Evolutionary conservation across 352 stramenopile genomes (phyloP).

Genomic region (Phytopythium aichiense): DNA sequence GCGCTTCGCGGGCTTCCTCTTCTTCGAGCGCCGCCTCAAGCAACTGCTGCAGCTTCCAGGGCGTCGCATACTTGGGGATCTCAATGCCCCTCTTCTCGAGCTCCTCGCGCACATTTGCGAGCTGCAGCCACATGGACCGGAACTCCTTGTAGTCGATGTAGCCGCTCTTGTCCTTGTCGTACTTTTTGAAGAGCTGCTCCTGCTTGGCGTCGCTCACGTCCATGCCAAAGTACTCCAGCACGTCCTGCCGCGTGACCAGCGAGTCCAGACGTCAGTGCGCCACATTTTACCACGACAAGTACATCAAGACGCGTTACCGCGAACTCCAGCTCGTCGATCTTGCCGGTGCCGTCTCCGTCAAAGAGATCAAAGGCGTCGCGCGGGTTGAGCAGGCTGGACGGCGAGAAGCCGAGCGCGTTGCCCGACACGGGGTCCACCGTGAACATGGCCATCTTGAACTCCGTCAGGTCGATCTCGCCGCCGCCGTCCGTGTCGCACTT

Average conservation of each 20-base stretch:
- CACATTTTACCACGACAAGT: not conserved
- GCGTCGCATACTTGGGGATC: conserved; percentile 84
- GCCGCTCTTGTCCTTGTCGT: conserved; percentile 89
- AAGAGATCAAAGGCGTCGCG: conserved; percentile 92
- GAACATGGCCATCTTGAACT: conserved; percentile 94
- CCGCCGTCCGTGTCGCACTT: conserved; percentile 88
- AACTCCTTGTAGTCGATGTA: conserved; percentile 95
- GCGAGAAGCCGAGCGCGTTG: conserved; percentile 77
- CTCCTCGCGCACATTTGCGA: conserved; percentile 79
- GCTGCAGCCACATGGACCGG: conserved; percentile 87
- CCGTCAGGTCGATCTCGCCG: conserved; percentile 90
- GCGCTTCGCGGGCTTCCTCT: conserved; percentile 84
- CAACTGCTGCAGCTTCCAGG: conserved; percentile 75
- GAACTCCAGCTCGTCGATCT: conserved; percentile 93
- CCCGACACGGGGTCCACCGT: conserved; percentile 84
- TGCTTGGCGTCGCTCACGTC: conserved; percentile 87
- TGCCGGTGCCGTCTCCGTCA: conserved; percentile 83
- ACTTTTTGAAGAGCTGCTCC: conserved; percentile 91
- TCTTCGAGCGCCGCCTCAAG: conserved; percentile 88
- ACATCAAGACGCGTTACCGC: conserved; percentile 33
- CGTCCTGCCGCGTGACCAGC: conserved; percentile 30
- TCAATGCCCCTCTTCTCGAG: conserved; percentile 85
- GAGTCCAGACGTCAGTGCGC: not conserved
- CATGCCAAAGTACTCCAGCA: conserved; percentile 93
- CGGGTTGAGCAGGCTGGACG: conserved; percentile 76